Conservation (phyloP, 2,329 filamentous ascomycete genomes). For the Neonectria magnoliae region DNA sequence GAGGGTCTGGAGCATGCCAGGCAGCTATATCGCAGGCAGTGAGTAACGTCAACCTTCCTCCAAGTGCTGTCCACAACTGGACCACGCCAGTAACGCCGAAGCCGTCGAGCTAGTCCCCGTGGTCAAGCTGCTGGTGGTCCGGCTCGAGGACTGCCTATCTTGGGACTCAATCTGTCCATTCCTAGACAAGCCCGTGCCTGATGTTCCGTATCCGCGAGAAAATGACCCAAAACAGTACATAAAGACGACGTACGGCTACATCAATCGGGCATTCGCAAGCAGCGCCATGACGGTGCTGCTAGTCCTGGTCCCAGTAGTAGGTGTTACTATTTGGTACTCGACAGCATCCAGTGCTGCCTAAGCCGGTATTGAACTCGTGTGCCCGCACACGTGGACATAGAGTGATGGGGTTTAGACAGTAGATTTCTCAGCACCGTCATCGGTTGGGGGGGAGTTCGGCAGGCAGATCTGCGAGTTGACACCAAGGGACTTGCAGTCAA, state of each 20-base stretch:
- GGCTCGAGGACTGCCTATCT: conserved; percentile 1
- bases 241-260: conserved; percentile 15
- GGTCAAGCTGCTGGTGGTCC: not conserved
- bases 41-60: not conserved
- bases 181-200: not conserved
- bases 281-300: conserved; percentile 8
- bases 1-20: conserved; percentile 9
- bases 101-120: not conserved
- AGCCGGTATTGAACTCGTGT: not conserved
- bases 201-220: conserved; percentile 1
- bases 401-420: not conserved
- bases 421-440: conserved; percentile 1
- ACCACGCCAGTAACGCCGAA: conserved; percentile 4
- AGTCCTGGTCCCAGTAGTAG: not conserved
- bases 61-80: not conserved
- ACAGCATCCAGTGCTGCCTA: conserved; percentile 6
- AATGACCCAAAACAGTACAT: conserved; percentile 12
- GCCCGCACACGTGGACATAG: conserved; percentile 10
- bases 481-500: conserved; percentile 59
- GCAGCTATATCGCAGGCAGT: not conserved
- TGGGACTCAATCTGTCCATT: conserved; percentile 12
- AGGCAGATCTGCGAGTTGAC: conserved; percentile 59
- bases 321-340: not conserved
- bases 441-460: conserved; percentile 40
- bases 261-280: conserved; percentile 3